Evolutionary conservation across 352 stramenopile genomes (phyloP), one percentile per base, ranked within the genome.

Genomic region (Phytophthora ramorum): DNA sequence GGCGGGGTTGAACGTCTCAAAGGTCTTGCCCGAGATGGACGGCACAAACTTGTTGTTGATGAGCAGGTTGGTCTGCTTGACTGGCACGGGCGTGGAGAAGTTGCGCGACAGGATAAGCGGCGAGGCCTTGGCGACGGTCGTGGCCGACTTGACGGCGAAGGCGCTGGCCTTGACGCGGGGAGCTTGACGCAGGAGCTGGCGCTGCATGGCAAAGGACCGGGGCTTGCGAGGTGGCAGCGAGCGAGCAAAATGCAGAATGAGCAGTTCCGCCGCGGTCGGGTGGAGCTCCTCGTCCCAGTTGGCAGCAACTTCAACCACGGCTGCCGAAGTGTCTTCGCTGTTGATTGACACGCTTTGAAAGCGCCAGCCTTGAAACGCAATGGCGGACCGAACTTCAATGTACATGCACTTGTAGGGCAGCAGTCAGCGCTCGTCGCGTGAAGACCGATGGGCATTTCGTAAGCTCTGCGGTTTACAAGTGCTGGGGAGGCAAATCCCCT

Each of bases 1-100:
- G 1, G 87, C 77, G n/a, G 89, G 89, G 74, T 97, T 90, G 60
- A 90, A 80, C 17, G 76, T 91, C 45, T 87, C 75, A 63, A 97
- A 96, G 4, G 80, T 96, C 53, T 82, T 76, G 35, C 88, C 88
- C 34, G 66, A 75, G 19, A 70, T 47, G 8, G 83, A 78, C 12
- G 88, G 76, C 47, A 97, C 88, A 56, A 96, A 97, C 68, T 95
- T 68, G 73, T 79, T 79, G 73, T 93, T 89, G 69, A 97, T 97
- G 53, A 97, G 80, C 45, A 97, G 69, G 37, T 91, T 85, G 60
- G 84, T 92, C 70, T 92, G 82, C 68, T 82, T 87, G 24, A 87
- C 60, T 28, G 64, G 20, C 35, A 85, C 71, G 0, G 69, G 58
- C 4, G 62, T 56, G 4, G 77, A 77, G 59, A 87, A 87, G 30